phyloP scores from a whole-genome alignment of 306 rosid species.

The Hippophae gyantsensis region DNA sequence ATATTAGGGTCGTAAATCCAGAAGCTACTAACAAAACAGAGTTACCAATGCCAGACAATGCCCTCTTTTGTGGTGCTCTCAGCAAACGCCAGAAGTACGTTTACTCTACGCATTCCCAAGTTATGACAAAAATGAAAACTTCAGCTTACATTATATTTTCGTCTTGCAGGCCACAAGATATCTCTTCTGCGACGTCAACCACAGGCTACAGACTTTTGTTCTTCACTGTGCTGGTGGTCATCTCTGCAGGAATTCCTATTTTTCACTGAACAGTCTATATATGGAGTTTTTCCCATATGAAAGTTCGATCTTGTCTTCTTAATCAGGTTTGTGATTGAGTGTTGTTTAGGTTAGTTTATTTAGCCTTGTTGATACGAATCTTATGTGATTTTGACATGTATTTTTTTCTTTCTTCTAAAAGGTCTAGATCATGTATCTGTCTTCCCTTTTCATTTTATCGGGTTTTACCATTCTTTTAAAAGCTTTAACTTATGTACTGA shows the following conservation, averaged over 20 bases:
- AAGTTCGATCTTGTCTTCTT: slow-evolving; percentile 20
- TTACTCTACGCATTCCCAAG: neutral
- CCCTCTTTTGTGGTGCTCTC: slow-evolving; percentile 76
- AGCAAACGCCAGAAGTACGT: slow-evolving; percentile 60
- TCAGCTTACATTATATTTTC: slow-evolving; percentile 11
- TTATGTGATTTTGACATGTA: slow-evolving; percentile 44
- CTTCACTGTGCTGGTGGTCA: slow-evolving; percentile 32
- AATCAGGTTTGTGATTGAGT: slow-evolving; percentile 40
- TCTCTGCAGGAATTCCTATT: slow-evolving; percentile 13
- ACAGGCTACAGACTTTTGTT: slow-evolving; percentile 25
- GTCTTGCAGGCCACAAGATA: slow-evolving; percentile 58
- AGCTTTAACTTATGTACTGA: slow-evolving; percentile 30
- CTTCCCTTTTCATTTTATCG: slow-evolving; percentile 33
- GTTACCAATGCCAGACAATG: slow-evolving; percentile 73
- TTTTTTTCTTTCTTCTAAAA: slow-evolving; percentile 18
- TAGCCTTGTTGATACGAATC: slow-evolving; percentile 39
- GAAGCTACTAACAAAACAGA: slow-evolving; percentile 94
- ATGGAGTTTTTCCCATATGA: too few species aligned
- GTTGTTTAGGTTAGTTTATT: slow-evolving; percentile 30
- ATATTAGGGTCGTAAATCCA: slow-evolving; percentile 66
- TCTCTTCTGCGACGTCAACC: slow-evolving; percentile 30
- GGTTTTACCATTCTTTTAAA: slow-evolving; percentile 54
- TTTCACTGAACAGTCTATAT: too few species aligned
- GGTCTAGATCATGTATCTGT: slow-evolving; percentile 1
- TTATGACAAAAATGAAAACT: neutral